Conservation (phyloP, 2,329 filamentous ascomycete species). For the Curvularia verruculosa region DNA sequence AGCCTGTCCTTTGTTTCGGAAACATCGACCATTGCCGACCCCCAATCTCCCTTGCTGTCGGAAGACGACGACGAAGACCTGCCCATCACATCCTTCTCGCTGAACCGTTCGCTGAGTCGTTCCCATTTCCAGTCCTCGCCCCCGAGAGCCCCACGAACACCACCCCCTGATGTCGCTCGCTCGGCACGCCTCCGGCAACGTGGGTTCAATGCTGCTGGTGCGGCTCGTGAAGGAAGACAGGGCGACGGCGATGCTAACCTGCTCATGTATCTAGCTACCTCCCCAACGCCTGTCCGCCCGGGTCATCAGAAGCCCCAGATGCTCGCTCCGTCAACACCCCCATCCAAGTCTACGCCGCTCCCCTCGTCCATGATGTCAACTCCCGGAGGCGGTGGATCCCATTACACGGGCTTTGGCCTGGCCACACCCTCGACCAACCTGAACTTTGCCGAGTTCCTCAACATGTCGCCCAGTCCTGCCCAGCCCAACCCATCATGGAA, state of each 20-base stretch:
- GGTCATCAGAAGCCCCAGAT: constrained; percentile 54
- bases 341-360: constrained; percentile 62
- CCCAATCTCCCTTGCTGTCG: constrained; percentile 63
- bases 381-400: constrained; percentile 66
- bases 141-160: constrained; percentile 59
- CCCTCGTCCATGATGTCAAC: constrained; percentile 91
- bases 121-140: constrained; percentile 76
- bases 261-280: constrained; percentile 86
- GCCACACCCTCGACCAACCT: constrained; percentile 84
- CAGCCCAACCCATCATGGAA: constrained; percentile 74
- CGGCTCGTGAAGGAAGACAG: constrained; percentile 58
- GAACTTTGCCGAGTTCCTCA: constrained; percentile 96
- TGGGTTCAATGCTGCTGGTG: constrained; percentile 48
- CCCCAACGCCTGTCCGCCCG: constrained; percentile 81
- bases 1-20: constrained; percentile 81
- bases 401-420: constrained; percentile 65
- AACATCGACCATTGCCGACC: constrained; percentile 69
- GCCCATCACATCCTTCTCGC: constrained; percentile 74
- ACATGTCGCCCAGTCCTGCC: constrained; percentile 93
- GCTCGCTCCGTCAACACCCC: constrained; percentile 61
- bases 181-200: constrained; percentile 50
- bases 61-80: constrained; percentile 86
- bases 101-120: constrained; percentile 57
- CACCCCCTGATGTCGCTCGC: constrained; percentile 48
- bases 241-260: constrained; percentile 85